Conservation (phyloP, 1,139 yeast species). For the Diutina mesorugosa region DNA sequence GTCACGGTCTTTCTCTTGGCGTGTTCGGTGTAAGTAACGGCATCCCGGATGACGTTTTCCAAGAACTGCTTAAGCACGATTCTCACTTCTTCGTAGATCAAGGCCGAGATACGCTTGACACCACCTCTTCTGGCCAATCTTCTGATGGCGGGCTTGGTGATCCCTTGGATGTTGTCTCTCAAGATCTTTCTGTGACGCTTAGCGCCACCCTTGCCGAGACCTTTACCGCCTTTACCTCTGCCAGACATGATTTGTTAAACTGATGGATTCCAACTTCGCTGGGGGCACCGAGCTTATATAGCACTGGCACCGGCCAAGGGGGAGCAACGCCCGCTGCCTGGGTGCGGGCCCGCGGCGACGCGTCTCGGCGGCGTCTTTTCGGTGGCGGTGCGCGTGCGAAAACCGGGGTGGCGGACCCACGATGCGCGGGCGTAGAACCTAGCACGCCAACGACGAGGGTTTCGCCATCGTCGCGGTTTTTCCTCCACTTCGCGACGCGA, state of each 20-base stretch:
- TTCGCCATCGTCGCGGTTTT: background rate
- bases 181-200: slow-evolving; percentile 99
- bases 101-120: slow-evolving; percentile 99
- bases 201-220: slow-evolving; percentile 99
- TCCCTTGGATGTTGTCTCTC: slow-evolving; percentile 99
- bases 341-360: background rate
- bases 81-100: slow-evolving; percentile 98
- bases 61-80: slow-evolving; percentile 92
- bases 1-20: slow-evolving; percentile 99
- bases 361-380: background rate
- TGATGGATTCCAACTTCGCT: background rate
- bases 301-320: background rate
- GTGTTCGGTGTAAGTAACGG: slow-evolving; percentile 98
- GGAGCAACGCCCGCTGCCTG: background rate
- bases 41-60: slow-evolving; percentile 96
- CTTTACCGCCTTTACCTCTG: slow-evolving; percentile 99
- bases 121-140: slow-evolving; percentile 99
- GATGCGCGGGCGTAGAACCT: slow-evolving; percentile 3
- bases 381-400: background rate
- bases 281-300: background rate
- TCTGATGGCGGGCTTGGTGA: slow-evolving; percentile 99
- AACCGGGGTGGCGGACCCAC: slow-evolving; percentile 3
- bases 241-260: slow-evolving; percentile 65
- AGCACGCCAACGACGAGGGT: slow-evolving; percentile 4
- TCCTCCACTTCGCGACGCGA: background rate